phyloP scores from a whole-genome alignment of 345 rosid genomes.

The Citrus reticulata region DNA sequence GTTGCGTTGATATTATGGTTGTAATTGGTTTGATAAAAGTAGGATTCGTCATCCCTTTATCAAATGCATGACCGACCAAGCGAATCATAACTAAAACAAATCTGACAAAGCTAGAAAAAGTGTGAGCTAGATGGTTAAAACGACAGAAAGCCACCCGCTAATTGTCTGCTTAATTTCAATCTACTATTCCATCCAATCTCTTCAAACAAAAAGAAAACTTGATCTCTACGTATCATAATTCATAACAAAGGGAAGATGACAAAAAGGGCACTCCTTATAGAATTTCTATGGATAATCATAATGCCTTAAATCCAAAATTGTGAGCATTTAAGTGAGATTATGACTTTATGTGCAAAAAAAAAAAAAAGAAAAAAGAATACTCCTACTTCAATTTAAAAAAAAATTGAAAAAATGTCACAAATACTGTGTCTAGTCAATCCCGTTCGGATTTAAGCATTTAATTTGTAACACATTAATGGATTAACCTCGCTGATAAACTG shows the following conservation, averaged over 20 bases:
- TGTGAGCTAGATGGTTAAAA: neutral
- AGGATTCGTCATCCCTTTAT: neutral
- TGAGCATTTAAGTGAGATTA: neutral
- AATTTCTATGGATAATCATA: neutral
- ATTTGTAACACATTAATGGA: too few relatives aligned
- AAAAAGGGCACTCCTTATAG: neutral
- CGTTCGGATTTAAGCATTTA: too few relatives aligned
- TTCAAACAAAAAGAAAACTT: neutral
- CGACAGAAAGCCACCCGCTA: neutral
- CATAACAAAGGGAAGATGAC: neutral
- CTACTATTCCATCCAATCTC: neutral
- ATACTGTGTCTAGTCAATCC: too few relatives aligned
- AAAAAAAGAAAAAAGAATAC: too few relatives aligned
- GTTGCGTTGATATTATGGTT: neutral
- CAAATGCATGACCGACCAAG: constrained; percentile 2
- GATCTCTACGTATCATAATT: neutral
- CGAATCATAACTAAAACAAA: neutral
- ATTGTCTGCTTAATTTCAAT: neutral
- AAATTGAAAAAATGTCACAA: too few relatives aligned
- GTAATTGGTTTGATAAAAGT: neutral
- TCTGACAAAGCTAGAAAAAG: constrained; percentile 2
- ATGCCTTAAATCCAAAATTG: neutral
- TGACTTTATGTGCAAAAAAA: neutral
- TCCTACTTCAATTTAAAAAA: too few relatives aligned
- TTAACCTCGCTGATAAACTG: too few relatives aligned